Base-by-base conservation (phyloP, 2,329 filamentous ascomycete species). In the Phialemoniopsis sp. region DNA sequence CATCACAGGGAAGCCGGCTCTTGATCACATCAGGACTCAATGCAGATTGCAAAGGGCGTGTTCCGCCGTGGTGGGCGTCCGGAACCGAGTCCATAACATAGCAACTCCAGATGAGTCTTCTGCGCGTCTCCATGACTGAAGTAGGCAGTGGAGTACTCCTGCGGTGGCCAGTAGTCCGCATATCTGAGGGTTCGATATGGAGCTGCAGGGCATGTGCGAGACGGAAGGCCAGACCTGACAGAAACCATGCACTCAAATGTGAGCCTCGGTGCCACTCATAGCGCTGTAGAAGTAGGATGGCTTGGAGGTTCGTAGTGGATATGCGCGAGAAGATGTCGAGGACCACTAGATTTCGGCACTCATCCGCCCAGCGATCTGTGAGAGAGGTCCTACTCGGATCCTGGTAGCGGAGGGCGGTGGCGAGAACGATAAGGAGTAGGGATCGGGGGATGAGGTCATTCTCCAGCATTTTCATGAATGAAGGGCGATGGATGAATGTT, bases 71-170 rank as follows among this genome's bases (percentile, higher is more conserved):
- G 32, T 3, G 32, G 21, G 7, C 38, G 38, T 3, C 38, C 38
- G 17, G 33, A 32, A 17, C 36, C 38, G 15, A 40, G 32, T 40
- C 38, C 38, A 40, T 40, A 12, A 40, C 38, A 14, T 36, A 40
- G 15, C 38, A 40, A 29, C 38, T 40, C 38, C 38, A 40, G 26
- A 32, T 26, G 3, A 40, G 29, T 3, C 38, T 32, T 7, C 38
- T 32, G 17, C 38, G 28, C 9, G 32, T 32, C 29, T 40, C 38
- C n/a, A 32, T 32, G 3, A 36, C 33, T 3, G 33, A 31, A 3
- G 32, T 33, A 13, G 38, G 38, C 14, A 40, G 32, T n/a, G n/a
- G n/a, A n/a, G n/a, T n/a, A n/a, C n/a, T n/a, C n/a, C n/a, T n/a
- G n/a, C n/a, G n/a, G n/a, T n/a, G n/a, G n/a, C n/a, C n/a, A n/a